Percentiles rank a stretch among this genome's conserved stretches.
Evolutionary conservation across 106 monocot species (phyloP).

Genomic region (Alisma plantagoaquatica): DNA sequence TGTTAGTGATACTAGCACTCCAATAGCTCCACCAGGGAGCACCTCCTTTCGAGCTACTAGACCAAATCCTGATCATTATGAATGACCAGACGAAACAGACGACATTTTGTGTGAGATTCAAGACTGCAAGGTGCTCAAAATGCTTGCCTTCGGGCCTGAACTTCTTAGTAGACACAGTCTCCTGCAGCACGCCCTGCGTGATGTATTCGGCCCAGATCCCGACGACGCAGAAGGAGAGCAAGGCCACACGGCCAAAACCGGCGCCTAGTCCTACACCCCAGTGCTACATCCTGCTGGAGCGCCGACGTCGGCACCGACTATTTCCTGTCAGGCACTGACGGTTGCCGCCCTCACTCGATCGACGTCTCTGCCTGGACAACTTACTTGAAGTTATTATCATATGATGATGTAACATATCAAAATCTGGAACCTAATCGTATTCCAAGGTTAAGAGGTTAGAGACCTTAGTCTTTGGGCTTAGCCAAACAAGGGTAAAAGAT

Average conservation of each 20-base stretch:
- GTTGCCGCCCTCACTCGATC: too few relatives aligned
- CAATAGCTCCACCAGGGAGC: conserved; percentile 92
- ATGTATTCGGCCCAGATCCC: conserved; percentile 98
- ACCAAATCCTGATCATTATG: conserved; percentile 80
- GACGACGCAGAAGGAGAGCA: conserved; percentile 68
- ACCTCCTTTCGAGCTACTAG: conserved; percentile 36
- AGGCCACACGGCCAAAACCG: conserved; percentile 33
- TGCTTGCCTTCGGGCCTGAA: conserved; percentile 70
- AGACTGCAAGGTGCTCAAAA: conserved; percentile 90
- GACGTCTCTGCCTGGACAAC: too few relatives aligned
- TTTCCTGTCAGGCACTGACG: too few relatives aligned
- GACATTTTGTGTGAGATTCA: conserved; percentile 97
- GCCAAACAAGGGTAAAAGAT: too few relatives aligned
- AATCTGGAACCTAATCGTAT: too few relatives aligned
- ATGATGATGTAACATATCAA: too few relatives aligned
- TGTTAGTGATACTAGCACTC: conserved; percentile 85
- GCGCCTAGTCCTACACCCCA: too few relatives aligned
- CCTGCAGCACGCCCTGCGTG: conserved; percentile 92
- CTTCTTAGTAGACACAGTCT: conserved; percentile 84
- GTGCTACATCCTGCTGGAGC: too few relatives aligned
- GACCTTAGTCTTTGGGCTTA: too few relatives aligned
- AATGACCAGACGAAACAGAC: conserved; percentile 88
- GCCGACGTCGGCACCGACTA: too few relatives aligned
- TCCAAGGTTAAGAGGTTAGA: too few relatives aligned
- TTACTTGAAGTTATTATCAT: too few relatives aligned